Evolutionary conservation across 768 basidiomycete genomes (phyloP), one percentile per base, ranked within the genome.

Genomic region (Naganishia kalamii): DNA sequence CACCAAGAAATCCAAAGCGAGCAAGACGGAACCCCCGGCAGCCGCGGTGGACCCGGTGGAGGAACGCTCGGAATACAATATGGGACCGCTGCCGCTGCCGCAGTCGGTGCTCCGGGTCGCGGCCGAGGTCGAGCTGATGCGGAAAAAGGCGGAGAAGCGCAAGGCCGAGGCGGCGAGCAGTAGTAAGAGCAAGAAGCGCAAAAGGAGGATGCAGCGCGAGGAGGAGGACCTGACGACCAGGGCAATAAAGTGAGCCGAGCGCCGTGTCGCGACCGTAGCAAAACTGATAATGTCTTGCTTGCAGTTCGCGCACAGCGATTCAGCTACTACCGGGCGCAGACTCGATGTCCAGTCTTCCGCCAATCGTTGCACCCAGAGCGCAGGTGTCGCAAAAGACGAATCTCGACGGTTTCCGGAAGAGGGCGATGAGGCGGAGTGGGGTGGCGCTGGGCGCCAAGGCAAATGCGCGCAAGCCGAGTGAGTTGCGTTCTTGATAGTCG

Each of bases 361-460:
- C 66, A 2, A 8, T 60, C n/a, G 66, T 67, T 13, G 33, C 60
- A 13, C 49, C 66, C 12, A 19, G 66, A 15, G 44, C 59, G 8
- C 51, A 62, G 23, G 23, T 67, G 10, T 32, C 46, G 25, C 50
- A 15, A 13, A 62, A 62, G 30, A 52, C 66, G 3, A 46, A 47
- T 15, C 23, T 50, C 8, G 59, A 51, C 35, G 44, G 41, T 25
- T 67, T 67, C 41, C 29, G 29, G 21, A 67, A 63, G 29, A 23
- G 51, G 17, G 66, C 66, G 5, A 67, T 67, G 66, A 62, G 62
- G 51, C 17, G 46, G 25, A 67, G 66, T 33, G 66, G 66, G 1
- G 30, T 62, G 27, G 60, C 49, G 41, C 40, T 46, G 21, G 66
- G 62, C 19, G 35, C 44, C n/a, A 60, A 62, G 48, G 49, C 59